Base-by-base conservation (phyloP, 139 green algal species). In the Tetraselmis striata region DNA sequence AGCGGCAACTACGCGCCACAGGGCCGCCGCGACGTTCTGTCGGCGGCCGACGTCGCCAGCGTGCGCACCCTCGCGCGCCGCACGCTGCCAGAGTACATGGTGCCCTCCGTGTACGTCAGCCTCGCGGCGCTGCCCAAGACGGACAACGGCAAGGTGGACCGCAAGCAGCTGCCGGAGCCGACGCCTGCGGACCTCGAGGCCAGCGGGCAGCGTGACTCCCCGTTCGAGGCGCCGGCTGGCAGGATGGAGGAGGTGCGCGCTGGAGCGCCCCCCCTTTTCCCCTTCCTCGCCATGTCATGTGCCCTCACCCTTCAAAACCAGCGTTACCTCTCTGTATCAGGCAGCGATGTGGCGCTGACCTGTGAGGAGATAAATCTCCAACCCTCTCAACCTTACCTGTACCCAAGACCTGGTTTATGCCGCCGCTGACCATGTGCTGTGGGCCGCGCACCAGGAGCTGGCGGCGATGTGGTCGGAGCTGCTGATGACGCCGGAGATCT, bases 71-170 rank as follows among this genome's bases (percentile, higher is more conserved):
- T 18, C 11, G 18, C 18, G 45, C 24, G 74, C 78, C 23, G 30
- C 28, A 79, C 31, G 76, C 76, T 88, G 59, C 85, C 85, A 2
- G 59, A 78, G 28, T 83, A 88, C 81, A 85, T 85, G 85, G 67
- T 88, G 0, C 85, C 85, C 1, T 75, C 30, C 2, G 27, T 25
- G 2, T 76, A 85, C 31, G 76, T 79, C 23, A 1, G 59, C 26
- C 30, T 84, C 30, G 31, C 22, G 0, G n/a, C 18, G 28, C 29
- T 88, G 59, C 85, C 85, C 32, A 29, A 81, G 28, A 83, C 75
- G 26, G 25, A 32, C 32, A 84, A 84, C 30, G 85, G 85, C 18
- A 88, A 88, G 79, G 78, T 85, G 59, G 45, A 67, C 45, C 45
- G 45, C 45, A 67, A 18, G 11, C 11, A 5, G 11, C 45, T 67